phyloP scores from a whole-genome alignment of 805 yeast genomes.

The Saccharomycopsis malanga region DNA sequence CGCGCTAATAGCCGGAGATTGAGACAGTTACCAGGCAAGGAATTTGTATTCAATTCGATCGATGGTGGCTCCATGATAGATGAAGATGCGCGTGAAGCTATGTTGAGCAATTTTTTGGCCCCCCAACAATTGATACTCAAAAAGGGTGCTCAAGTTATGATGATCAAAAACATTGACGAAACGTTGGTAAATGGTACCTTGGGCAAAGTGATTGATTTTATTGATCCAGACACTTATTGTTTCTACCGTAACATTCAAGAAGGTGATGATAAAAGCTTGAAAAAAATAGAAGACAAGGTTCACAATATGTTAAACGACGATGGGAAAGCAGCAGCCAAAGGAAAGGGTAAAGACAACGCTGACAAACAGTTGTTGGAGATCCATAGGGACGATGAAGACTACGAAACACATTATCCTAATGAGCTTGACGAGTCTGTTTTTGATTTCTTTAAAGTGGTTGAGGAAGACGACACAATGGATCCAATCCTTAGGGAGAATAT shows the following conservation, averaged over 20 bases:
- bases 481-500: conserved; percentile 28
- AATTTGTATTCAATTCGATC: conserved; percentile 38
- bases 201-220: conserved; percentile 59
- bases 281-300: conserved; percentile 23
- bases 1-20: conserved; percentile 51
- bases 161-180: conserved; percentile 67
- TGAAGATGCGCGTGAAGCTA: conserved; percentile 14
- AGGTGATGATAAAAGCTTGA: conserved; percentile 18
- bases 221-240: conserved; percentile 44
- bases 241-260: conserved; percentile 30
- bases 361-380: conserved; percentile 1
- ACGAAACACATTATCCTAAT: conserved; percentile 16
- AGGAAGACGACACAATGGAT: conserved; percentile 25
- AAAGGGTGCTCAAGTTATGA: conserved; percentile 76
- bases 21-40: conserved; percentile 37
- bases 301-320: conserved; percentile 20
- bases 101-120: conserved; percentile 55
- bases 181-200: conserved; percentile 71
- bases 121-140: conserved; percentile 52
- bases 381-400: conserved; percentile 1
- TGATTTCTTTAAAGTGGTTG: conserved; percentile 35
- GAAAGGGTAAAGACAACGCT: conserved; percentile 13
- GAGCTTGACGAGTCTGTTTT: conserved; percentile 41
- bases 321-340: conserved; percentile 23
- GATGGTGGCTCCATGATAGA: conserved; percentile 32